Conservation (phyloP, 2,329 filamentous ascomycete genomes). For the Amylocarpus encephaloides region DNA sequence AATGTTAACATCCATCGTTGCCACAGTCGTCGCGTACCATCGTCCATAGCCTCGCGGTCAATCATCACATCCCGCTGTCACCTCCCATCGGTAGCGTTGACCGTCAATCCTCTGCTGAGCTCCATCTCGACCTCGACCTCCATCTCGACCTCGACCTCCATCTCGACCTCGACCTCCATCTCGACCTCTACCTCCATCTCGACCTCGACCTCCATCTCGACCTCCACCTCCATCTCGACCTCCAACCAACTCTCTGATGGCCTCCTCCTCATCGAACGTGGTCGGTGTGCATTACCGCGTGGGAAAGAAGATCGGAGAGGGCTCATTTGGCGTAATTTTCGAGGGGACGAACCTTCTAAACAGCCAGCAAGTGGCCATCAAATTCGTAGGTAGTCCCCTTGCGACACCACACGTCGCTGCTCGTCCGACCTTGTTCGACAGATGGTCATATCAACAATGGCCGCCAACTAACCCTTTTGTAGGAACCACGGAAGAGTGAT, state of each 20-base stretch:
- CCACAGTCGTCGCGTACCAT: constrained; percentile 23
- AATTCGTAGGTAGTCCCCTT: constrained; percentile 66
- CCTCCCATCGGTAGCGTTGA: constrained; percentile 12
- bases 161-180: constrained; percentile 20
- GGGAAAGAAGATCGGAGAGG: constrained; percentile 99
- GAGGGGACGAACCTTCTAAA: constrained; percentile 98
- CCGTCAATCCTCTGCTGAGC: constrained; percentile 14
- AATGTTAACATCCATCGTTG: constrained; percentile 11
- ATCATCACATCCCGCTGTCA: not conserved
- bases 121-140: constrained; percentile 22
- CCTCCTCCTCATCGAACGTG: constrained; percentile 65
- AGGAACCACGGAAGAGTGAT: constrained; percentile 98
- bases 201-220: constrained; percentile 22
- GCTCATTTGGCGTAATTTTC: constrained; percentile 97
- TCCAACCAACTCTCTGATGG: constrained; percentile 21
- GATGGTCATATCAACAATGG: not conserved
- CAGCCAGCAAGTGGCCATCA: constrained; percentile 98
- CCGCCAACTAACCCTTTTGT: constrained; percentile 7
- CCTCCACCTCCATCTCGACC: constrained; percentile 21
- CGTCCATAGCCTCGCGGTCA: constrained; percentile 4
- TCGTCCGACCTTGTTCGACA: too few relatives aligned
- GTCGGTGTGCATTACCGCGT: constrained; percentile 98
- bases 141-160: constrained; percentile 20
- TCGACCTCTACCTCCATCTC: constrained; percentile 22
- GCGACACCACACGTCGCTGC: not conserved